Percentiles rank a stretch among this genome's conserved stretches.
phyloP scores from a whole-genome alignment of 257 asterid species.

The Solanum microdontum region DNA sequence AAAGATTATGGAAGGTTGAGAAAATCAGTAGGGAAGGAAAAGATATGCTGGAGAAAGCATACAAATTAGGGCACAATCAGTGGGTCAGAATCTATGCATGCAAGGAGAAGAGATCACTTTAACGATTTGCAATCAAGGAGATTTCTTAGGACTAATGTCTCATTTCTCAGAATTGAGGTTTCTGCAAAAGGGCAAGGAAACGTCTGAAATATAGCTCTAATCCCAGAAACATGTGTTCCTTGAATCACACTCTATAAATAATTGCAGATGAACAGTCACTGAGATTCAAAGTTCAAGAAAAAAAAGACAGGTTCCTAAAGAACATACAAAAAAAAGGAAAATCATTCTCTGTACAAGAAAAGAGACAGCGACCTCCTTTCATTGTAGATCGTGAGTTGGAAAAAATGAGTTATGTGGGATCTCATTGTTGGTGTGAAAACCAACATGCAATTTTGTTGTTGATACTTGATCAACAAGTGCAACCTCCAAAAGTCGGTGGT shows the following conservation, averaged over 20 bases:
- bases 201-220: not conserved
- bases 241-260: not conserved
- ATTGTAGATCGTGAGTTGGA: not conserved
- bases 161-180: not conserved
- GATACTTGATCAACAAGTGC: not conserved
- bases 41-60: not conserved
- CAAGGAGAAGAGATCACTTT: not conserved
- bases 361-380: not conserved
- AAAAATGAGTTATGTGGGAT: not conserved
- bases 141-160: not conserved
- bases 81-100: not conserved
- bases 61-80: not conserved
- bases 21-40: not conserved
- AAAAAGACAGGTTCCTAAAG: not conserved
- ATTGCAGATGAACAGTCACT: not conserved
- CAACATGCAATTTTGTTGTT: not conserved
- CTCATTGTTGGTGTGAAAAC: not conserved
- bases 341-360: not conserved
- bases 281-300: not conserved
- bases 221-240: not conserved
- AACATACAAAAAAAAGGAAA: not conserved
- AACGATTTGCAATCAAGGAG: not conserved
- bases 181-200: not conserved
- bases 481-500: not conserved
- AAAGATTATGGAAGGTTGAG: not conserved